phyloP scores from a whole-genome alignment of 257 asterid genomes.

The Solanum paucissectum region DNA sequence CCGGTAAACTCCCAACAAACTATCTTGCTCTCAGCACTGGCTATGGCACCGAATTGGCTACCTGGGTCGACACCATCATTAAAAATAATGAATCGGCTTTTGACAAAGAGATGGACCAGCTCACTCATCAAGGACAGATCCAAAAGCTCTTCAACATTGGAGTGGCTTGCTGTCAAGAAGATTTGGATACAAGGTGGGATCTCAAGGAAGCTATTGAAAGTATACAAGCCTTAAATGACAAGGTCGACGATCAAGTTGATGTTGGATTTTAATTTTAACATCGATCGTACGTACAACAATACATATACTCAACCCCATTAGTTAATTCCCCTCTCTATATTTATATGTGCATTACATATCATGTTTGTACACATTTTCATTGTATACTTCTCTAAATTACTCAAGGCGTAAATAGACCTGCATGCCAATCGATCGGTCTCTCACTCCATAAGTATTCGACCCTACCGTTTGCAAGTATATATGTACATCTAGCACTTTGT shows the following conservation, averaged over 20 bases:
- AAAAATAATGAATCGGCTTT: constrained; percentile 9
- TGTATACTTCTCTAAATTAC: neutral
- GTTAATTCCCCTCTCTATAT: neutral
- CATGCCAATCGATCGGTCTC: neutral
- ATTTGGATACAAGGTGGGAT: constrained; percentile 51
- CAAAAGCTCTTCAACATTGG: constrained; percentile 56
- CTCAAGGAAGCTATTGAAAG: constrained; percentile 46
- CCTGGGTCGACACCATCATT: constrained; percentile 42
- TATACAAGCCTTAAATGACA: constrained; percentile 37
- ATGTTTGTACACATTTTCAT: neutral
- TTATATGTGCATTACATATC: neutral
- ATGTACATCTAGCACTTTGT: neutral
- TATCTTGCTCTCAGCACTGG: constrained; percentile 34
- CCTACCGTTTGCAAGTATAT: neutral
- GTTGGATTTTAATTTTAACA: neutral
- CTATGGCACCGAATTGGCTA: constrained; percentile 27
- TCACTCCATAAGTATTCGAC: neutral
- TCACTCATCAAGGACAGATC: constrained; percentile 27
- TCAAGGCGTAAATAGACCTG: neutral
- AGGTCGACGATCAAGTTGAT: neutral
- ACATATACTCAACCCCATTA: neutral
- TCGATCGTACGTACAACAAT: neutral
- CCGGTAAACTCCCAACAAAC: constrained; percentile 59
- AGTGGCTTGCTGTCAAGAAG: constrained; percentile 52
- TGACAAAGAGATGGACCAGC: constrained; percentile 50